Evolutionary conservation across 1,139 yeast species (phyloP).

Genomic region (Candida pseudoviswanathii): DNA sequence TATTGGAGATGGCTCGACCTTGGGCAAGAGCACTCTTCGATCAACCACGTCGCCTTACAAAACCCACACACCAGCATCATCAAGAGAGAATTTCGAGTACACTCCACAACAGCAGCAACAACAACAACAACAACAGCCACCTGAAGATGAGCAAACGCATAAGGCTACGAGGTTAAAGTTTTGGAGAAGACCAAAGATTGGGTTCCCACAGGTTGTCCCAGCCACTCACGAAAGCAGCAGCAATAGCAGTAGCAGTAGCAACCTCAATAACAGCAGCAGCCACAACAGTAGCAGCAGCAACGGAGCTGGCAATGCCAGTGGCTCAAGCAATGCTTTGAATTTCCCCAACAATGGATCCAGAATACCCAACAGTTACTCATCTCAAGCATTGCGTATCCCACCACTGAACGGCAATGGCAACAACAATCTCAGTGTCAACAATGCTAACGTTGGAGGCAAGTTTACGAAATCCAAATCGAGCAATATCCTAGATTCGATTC

Average conservation of each 20-base stretch:
- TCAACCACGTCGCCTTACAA: slow-evolving; percentile 13
- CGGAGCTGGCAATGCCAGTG: background rate
- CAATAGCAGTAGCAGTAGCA: slow-evolving; percentile 7
- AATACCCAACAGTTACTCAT: slow-evolving; percentile 12
- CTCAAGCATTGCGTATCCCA: slow-evolving; percentile 14
- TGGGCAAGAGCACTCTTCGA: slow-evolving; percentile 9
- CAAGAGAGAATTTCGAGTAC: slow-evolving; percentile 6
- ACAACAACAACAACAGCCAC: slow-evolving; percentile 8
- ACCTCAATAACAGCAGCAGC: background rate
- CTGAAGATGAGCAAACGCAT: slow-evolving; percentile 41
- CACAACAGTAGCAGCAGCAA: background rate
- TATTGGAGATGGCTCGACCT: slow-evolving; percentile 10
- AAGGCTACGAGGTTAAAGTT: slow-evolving; percentile 52
- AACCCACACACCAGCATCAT: slow-evolving; percentile 3
- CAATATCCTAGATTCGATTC: slow-evolving; percentile 45
- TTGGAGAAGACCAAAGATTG: slow-evolving; percentile 55
- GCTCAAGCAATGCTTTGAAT: background rate
- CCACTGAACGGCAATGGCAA: slow-evolving; percentile 8
- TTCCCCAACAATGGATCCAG: slow-evolving; percentile 6
- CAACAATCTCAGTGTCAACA: background rate
- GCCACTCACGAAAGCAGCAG: slow-evolving; percentile 11
- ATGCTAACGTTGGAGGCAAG: slow-evolving; percentile 9
- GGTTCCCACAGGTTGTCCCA: slow-evolving; percentile 15
- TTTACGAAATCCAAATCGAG: slow-evolving; percentile 49
- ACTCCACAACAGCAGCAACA: slow-evolving; percentile 4